Evolutionary conservation across 257 asterid genomes (phyloP), one percentile per base, ranked within the genome.

Genomic region (Buddleja alternifolia): DNA sequence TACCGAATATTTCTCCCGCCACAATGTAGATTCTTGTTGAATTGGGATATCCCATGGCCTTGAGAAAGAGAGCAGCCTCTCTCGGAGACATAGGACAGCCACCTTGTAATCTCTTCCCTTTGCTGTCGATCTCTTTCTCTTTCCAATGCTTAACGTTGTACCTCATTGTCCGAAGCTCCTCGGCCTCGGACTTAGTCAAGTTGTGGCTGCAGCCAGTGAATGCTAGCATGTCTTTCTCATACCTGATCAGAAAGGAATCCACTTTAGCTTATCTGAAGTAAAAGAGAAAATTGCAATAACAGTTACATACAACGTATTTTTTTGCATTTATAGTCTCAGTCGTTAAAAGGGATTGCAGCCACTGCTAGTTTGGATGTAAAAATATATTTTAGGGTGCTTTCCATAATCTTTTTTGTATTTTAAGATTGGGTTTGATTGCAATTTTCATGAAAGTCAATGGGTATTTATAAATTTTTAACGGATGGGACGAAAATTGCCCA

Each of bases 161-260:
- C 58, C 95, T 76, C 95, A 88, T 80, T 12, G 5, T 17, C 11
- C 73, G 85, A 24, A 88, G 87, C 57, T 84, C 93, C 76, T 78
- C 69, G 1, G 82, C 83, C 72, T 88, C 90, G 4, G 10, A 46
- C 4, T 65, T 37, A 3, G 75, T 85, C 56, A 88, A 69, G 56
- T 78, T 79, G 50, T 82, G 84, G 82, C 87, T 88, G 78, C 95
- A 88, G 41, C 93, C 95, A 0, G 95, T 88, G 79, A 88, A 88
- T 5, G 95, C 93, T 11, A 88, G 80, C 95, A 88, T 86, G 42
- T 88, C 95, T 68, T 88, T 85, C 77, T 88, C 95, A 21, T 88
- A 88, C 63, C 95, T 87, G 68, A 44, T 32, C 4, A 67, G 42
- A 50, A 69, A 56, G 37, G 0, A 6, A 11, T 34, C 21, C 45